Evolutionary conservation across 129 eudicot species (phyloP).

Genomic region (Smallanthus sonchifolius): DNA sequence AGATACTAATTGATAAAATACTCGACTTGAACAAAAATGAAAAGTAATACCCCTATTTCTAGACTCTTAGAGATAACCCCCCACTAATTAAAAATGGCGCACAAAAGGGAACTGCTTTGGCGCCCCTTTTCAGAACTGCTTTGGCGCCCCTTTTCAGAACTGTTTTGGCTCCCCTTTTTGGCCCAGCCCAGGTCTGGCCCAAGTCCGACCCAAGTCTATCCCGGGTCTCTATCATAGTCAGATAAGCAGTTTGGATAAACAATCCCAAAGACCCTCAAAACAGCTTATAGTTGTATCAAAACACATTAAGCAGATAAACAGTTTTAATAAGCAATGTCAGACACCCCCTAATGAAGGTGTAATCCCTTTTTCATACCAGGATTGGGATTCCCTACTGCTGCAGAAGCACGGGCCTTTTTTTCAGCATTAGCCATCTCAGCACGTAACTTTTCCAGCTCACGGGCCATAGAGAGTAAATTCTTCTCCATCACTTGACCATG

Average conservation of each 20-base stretch:
- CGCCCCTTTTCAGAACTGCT: too few species aligned
- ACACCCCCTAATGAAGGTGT: not conserved
- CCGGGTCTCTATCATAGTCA: not conserved
- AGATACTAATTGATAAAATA: too few species aligned
- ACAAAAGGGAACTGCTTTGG: too few species aligned
- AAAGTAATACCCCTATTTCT: too few species aligned
- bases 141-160: too few species aligned
- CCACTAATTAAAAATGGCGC: too few species aligned
- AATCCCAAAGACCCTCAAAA: not conserved
- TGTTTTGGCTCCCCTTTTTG: too few species aligned
- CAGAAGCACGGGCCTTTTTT: constrained; percentile 78
- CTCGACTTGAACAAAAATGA: too few species aligned
- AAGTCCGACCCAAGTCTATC: too few species aligned
- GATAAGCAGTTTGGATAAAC: not conserved
- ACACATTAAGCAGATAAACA: not conserved
- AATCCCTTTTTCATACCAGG: constrained; percentile 44
- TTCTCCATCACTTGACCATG: constrained; percentile 93
- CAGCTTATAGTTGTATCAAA: not conserved
- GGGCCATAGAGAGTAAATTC: constrained; percentile 76
- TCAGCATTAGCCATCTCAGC: constrained; percentile 96
- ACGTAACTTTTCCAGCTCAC: constrained; percentile 90
- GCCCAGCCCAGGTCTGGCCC: too few species aligned
- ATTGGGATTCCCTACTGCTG: constrained; percentile 63
- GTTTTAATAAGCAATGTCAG: not conserved
- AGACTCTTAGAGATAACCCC: too few species aligned